A percentile compares a stretch with the other conserved stretches of the same genome.
Conservation (phyloP, 2,329 filamentous ascomycete genomes). For the Ceratocystis destructans region DNA sequence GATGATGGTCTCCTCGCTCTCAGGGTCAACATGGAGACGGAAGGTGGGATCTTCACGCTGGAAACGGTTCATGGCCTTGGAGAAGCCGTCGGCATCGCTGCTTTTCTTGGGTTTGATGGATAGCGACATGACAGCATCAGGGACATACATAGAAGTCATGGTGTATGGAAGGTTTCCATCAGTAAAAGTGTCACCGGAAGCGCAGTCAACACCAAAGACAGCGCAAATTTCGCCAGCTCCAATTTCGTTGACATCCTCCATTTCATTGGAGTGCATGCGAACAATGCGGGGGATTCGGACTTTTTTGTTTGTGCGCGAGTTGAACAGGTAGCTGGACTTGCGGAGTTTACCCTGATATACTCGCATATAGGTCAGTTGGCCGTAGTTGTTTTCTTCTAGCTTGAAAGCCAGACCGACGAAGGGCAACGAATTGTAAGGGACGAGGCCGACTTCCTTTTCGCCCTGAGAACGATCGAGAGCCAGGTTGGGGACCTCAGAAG, state of each 20-base stretch:
- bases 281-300: constrained; percentile 94
- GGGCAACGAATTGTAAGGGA: constrained; percentile 84
- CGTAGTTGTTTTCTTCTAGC: constrained; percentile 96
- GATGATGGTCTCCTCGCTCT: constrained; percentile 94
- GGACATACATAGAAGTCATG: constrained; percentile 97
- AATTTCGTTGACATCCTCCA: constrained; percentile 90
- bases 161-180: constrained; percentile 84
- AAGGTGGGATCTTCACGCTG: constrained; percentile 97
- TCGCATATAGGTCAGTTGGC: constrained; percentile 93
- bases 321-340: constrained; percentile 85
- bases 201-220: constrained; percentile 95
- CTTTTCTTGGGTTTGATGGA: constrained; percentile 93
- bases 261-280: constrained; percentile 98
- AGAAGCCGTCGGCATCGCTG: constrained; percentile 87
- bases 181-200: constrained; percentile 95
- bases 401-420: constrained; percentile 97
- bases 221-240: constrained; percentile 96
- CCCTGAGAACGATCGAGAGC: constrained; percentile 70
- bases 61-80: constrained; percentile 97
- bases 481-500: constrained; percentile 73
- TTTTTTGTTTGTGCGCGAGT: constrained; percentile 88
- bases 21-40: constrained; percentile 78
- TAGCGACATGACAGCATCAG: constrained; percentile 93
- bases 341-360: constrained; percentile 88
- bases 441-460: constrained; percentile 71